Base-by-base conservation (phyloP, 2,329 filamentous ascomycete genomes). In the Fusarium sp. region DNA sequence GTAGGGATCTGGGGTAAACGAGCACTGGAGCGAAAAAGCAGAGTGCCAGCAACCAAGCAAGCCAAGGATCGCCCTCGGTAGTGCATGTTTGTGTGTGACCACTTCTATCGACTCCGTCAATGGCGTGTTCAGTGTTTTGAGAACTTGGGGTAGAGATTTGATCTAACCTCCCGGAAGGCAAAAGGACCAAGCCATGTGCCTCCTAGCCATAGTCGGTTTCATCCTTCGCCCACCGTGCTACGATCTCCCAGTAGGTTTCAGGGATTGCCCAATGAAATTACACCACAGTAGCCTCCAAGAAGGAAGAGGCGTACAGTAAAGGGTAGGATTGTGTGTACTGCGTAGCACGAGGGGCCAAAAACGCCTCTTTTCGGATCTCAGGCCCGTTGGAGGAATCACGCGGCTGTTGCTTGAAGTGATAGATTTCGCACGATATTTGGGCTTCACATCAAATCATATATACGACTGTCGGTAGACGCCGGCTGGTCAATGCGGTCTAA, bases 331-430 rank as follows among this genome's bases (percentile, higher is more conserved):
- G 23, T 45, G 43, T 28, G 49, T 43, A 32, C 34, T 41, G 40
- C 34, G 51, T 46, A 32, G 30, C 18, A 55, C 28, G 34, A 45
- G 45, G 54, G 41, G 41, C 55, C 20, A 46, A 45, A 37, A 61
- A 66, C 40, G 37, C 41, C 55, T 41, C 47, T 70, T 64, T 60
- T 53, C 72, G 72, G 72, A 71, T 73, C 42, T 47, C 53, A 74
- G 72, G 72, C 46, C 72, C 72, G 72, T 54, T 49, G 50, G 32
- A 40, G 46, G 41, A 23, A 49, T 40, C 47, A 60, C 20, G 30
- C 55, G 34, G 41, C 25, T 49, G 28, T 59, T n/a, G 13, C 21
- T 59, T 42, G 40, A 41, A 21, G 14, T 34, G 41, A 20, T 50
- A 4, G 20, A 40, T 41, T 41, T 37, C 63, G 59, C 23, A 30